Evolutionary conservation across 768 basidiomycete species (phyloP), one percentile per base, ranked within the genome.

Genomic region (Russula lepida): DNA sequence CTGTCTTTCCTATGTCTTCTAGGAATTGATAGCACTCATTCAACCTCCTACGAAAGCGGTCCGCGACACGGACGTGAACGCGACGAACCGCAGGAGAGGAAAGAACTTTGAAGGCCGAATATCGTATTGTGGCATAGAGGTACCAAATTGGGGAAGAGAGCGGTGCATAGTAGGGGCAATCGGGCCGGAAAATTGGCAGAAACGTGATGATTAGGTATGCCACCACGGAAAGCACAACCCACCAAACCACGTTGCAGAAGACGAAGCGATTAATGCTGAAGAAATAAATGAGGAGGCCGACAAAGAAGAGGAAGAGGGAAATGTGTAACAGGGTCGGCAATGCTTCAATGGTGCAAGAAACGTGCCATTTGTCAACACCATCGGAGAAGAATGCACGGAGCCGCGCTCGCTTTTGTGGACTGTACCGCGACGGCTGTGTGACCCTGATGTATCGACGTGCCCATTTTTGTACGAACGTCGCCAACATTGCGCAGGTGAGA

Each of bases 251-350:
- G 1, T 12, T 12, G 3, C 5, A 0, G n/a, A 43, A 60, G 21
- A 64, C 21, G 1, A 21, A 0, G 15, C 3, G 19, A 17, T 64
- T 51, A 41, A 46, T 37, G 23, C 21, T 30, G 35, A 39, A 53
- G 6, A 66, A 11, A 27, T 37, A 64, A 4, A 54, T 19, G 19
- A 51, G 4, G 23, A 63, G 58, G 27, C 64, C 64, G 4, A 21
- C 6, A 27, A 66, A 44, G 63, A 65, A 65, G 3, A 65, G 46
- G 62, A 48, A 59, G 2, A 59, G 4, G 15, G 64, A 64, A 15
- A 63, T 8, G 25, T 64, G 56, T 11, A 65, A 7, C 27, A 65
- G 55, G 9, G 49, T 5, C 9, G 63, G 64, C 4, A 65, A 47
- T 19, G 30, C 49, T 15, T 44, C 61, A n/a, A 62, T 27, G 0